Conservation (phyloP, 805 yeast species). For the Candida easanensis region DNA sequence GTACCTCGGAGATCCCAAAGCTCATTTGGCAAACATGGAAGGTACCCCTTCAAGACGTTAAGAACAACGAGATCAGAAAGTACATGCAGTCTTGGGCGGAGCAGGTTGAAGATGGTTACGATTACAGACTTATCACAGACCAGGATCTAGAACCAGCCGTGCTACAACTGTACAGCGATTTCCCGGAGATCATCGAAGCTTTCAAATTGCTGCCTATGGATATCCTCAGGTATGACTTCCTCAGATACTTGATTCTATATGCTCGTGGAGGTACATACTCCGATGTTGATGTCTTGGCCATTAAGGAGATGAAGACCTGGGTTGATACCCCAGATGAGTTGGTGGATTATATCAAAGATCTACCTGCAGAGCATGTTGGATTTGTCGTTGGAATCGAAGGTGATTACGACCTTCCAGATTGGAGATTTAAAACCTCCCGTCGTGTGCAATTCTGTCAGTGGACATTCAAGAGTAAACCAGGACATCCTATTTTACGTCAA, state of each 20-base stretch:
- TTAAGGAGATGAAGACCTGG: constrained; percentile 49
- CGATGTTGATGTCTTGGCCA: constrained; percentile 50
- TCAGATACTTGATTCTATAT: constrained; percentile 46
- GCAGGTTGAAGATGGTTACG: constrained; percentile 10
- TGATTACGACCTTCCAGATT: constrained; percentile 49
- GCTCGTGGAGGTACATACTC: constrained; percentile 20
- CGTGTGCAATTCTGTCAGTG: constrained; percentile 63
- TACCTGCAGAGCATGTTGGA: constrained; percentile 35
- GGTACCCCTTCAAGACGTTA: constrained; percentile 17
- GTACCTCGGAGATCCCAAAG: constrained; percentile 33
- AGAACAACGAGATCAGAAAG: constrained; percentile 28
- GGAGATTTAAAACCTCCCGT: constrained; percentile 51
- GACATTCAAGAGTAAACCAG: constrained; percentile 57
- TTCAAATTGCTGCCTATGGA: constrained; percentile 48
- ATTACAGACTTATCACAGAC: constrained; percentile 33
- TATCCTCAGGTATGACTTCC: constrained; percentile 52
- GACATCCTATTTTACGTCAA: constrained; percentile 61
- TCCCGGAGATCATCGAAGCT: constrained; percentile 54
- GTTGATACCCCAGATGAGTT: constrained; percentile 52
- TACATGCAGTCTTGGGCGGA: constrained; percentile 21
- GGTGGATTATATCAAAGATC: constrained; percentile 47
- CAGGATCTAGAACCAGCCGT: constrained; percentile 38
- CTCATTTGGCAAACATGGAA: constrained; percentile 53
- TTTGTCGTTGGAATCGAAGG: constrained; percentile 54
- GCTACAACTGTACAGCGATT: constrained; percentile 33